Conservation (phyloP, 176 grass and related monocot species). For the Cocos nucifera region DNA sequence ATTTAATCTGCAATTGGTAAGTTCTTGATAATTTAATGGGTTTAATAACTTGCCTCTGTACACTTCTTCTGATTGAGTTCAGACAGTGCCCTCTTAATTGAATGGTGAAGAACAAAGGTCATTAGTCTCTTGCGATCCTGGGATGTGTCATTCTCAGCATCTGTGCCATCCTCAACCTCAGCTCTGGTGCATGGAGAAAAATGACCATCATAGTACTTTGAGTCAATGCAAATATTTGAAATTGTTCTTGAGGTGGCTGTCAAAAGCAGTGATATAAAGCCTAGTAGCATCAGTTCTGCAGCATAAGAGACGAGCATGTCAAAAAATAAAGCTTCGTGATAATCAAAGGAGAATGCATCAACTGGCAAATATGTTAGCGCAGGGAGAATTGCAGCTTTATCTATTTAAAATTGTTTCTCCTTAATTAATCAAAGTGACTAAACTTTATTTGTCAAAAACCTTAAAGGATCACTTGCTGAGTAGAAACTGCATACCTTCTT, state of each 20-base stretch:
- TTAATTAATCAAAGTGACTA: too few relatives aligned
- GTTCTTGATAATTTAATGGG: background rate
- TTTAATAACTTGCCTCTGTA: conserved; percentile 35
- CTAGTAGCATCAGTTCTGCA: conserved; percentile 96
- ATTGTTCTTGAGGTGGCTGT: conserved; percentile 80
- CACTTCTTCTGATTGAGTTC: conserved; percentile 33
- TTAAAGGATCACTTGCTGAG: too few relatives aligned
- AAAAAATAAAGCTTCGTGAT: background rate
- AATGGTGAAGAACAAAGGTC: conserved; percentile 35
- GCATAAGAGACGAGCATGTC: conserved; percentile 1
- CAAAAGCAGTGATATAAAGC: conserved; percentile 89
- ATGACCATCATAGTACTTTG: conserved; percentile 60
- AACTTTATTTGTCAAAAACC: too few relatives aligned
- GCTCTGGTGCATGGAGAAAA: conserved; percentile 80
- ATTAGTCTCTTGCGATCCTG: conserved; percentile 33
- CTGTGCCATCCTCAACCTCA: conserved; percentile 47
- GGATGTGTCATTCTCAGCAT: conserved; percentile 21
- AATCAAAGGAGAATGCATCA: too few relatives aligned
- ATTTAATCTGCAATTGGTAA: too few relatives aligned
- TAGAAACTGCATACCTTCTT: conserved; percentile 51
- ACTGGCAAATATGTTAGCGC: too few relatives aligned
- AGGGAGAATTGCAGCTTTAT: too few relatives aligned
- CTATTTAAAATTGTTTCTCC: too few relatives aligned
- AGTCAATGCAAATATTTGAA: conserved; percentile 79
- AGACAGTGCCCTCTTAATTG: conserved; percentile 46